Evolutionary conservation across 192 early-diverging fungal species (phyloP).

Genomic region (Gorgonomyces haynaldii): DNA sequence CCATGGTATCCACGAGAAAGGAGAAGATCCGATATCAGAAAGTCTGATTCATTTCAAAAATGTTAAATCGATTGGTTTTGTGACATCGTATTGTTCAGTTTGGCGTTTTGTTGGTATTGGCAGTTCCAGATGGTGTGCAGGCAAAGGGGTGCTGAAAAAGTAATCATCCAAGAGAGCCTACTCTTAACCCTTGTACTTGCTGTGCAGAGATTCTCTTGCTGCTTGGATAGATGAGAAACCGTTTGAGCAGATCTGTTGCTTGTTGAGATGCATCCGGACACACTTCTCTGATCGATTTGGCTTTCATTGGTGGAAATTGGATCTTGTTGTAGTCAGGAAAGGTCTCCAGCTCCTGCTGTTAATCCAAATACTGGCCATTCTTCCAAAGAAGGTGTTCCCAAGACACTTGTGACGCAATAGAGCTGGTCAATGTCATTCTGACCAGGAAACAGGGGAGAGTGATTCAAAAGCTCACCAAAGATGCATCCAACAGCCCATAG

Average conservation of each 20-base stretch:
- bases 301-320: constrained; percentile 31
- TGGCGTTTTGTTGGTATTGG: constrained; percentile 34
- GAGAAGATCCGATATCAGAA: no score
- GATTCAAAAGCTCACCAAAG: constrained; percentile 51
- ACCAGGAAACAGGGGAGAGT: constrained; percentile 47
- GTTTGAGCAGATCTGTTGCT: constrained; percentile 30
- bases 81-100: constrained; percentile 36
- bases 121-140: constrained; percentile 47
- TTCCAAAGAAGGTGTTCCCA: constrained; percentile 37
- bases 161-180: constrained; percentile 41
- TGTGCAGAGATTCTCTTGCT: constrained; percentile 29
- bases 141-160: constrained; percentile 42
- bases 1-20: no score
- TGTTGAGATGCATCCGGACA: constrained; percentile 37
- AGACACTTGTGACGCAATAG: constrained; percentile 33
- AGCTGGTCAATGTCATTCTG: constrained; percentile 54
- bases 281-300: constrained; percentile 20
- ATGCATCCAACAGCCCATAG: constrained; percentile 56
- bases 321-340: constrained; percentile 55
- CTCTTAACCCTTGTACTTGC: constrained; percentile 16
- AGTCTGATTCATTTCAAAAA: no score
- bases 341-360: constrained; percentile 27
- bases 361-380: constrained; percentile 33
- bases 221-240: constrained; percentile 42
- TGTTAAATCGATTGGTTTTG: constrained; percentile 24